These are phyloP conservation scores for Talaromyces amestolkiae DNA, from an alignment of 2,329 filamentous ascomycete species.

Conservation along the genomic window DNA sequence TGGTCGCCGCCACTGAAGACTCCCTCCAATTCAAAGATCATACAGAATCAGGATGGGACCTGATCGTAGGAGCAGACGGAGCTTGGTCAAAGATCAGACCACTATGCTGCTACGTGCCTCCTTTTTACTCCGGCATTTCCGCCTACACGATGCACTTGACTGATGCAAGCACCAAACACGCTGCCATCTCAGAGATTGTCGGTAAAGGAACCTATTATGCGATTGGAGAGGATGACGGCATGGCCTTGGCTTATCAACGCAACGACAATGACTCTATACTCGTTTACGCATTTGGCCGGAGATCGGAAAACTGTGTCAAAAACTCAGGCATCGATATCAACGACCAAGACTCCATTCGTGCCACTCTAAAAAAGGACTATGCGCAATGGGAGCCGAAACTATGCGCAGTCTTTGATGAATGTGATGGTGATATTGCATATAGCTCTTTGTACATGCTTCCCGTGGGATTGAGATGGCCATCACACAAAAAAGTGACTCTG, in stretches of 20 bases:
- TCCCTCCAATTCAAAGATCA: conserved; percentile 15
- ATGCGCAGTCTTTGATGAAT: conserved; percentile 22
- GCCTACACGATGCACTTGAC: conserved; percentile 23
- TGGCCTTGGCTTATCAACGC: conserved; percentile 26
- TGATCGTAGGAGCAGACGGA: conserved; percentile 31
- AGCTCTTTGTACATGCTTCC: conserved; percentile 28
- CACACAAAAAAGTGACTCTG: conserved; percentile 25
- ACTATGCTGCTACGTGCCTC: conserved; percentile 25
- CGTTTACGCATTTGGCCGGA: conserved; percentile 13
- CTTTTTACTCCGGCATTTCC: conserved; percentile 26
- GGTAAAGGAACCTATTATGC: conserved; percentile 26
- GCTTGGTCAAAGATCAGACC: conserved; percentile 30
- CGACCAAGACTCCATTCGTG: conserved; percentile 6
- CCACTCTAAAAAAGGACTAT: conserved; percentile 15
- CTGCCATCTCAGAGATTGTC: conserved; percentile 23
- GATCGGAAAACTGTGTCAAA: conserved; percentile 18
- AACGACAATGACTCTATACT: conserved; percentile 25
- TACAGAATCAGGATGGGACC: conserved; percentile 24
- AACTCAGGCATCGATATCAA: conserved; percentile 6
- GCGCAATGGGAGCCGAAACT: conserved; percentile 21
- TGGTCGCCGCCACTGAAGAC: conserved; percentile 23
- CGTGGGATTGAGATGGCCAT: conserved; percentile 25
- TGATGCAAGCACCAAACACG: conserved; percentile 23
- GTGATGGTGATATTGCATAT: conserved; percentile 16
- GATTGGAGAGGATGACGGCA: conserved; percentile 21